These are phyloP conservation scores for Didymella keratinophila DNA, from an alignment of 2,329 filamentous ascomycete genomes.

Conservation along the genomic window DNA sequence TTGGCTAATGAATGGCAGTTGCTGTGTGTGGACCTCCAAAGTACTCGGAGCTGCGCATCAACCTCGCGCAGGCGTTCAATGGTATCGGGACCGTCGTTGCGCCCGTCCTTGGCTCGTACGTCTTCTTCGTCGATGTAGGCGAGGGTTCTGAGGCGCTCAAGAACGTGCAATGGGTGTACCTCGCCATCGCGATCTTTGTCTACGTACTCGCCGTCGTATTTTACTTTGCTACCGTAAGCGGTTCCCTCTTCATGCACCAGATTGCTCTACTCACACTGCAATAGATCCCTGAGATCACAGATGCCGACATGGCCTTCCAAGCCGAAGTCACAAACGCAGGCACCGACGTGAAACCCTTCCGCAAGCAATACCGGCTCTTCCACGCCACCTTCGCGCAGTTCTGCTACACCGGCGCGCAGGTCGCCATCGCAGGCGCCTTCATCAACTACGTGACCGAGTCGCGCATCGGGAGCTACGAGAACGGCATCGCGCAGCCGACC, in stretches of 20 bases:
- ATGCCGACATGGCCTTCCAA: constrained; percentile 64
- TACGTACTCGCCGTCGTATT: constrained; percentile 65
- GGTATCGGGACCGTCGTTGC: constrained; percentile 66
- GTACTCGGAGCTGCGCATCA: constrained; percentile 66
- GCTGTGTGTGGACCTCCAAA: constrained; percentile 65
- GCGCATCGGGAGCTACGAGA: constrained; percentile 21
- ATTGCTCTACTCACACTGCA: too few species aligned
- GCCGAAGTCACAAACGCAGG: constrained; percentile 48
- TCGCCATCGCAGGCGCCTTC: constrained; percentile 58
- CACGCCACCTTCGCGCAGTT: constrained; percentile 80
- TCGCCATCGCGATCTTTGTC: constrained; percentile 68
- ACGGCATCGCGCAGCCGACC: constrained; percentile 16
- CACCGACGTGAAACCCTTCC: constrained; percentile 59
- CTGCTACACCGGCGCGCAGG: constrained; percentile 80
- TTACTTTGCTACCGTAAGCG: constrained; percentile 56
- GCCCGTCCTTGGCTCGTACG: constrained; percentile 66
- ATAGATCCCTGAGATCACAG: constrained; percentile 24
- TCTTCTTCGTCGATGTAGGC: constrained; percentile 66
- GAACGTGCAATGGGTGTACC: constrained; percentile 71
- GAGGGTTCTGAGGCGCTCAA: constrained; percentile 59
- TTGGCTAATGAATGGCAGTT: constrained; percentile 32
- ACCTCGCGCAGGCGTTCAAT: constrained; percentile 66
- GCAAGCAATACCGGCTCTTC: constrained; percentile 74
- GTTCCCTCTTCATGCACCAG: too few species aligned
- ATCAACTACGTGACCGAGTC: constrained; percentile 61